phyloP scores from a whole-genome alignment of 106 monocot species.

The Vanilla planifolia region DNA sequence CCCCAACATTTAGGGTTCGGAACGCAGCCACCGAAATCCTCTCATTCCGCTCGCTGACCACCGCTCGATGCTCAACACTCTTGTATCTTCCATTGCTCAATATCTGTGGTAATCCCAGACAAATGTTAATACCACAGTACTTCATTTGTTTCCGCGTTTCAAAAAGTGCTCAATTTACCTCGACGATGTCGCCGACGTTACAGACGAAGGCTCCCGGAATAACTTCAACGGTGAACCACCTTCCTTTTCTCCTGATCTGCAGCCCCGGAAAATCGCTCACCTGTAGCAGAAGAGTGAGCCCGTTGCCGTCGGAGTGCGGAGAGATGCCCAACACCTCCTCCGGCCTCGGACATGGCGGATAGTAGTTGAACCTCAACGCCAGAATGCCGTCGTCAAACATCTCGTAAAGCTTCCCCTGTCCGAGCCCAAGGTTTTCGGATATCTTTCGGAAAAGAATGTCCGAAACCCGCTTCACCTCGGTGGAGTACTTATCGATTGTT shows the following conservation, averaged over 20 bases:
- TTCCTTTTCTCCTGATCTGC: slow-evolving; percentile 11
- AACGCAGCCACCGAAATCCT: slow-evolving; percentile 32
- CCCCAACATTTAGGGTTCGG: slow-evolving; percentile 4
- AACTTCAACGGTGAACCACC: slow-evolving; percentile 2
- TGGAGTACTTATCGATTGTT: not conserved
- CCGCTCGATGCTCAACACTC: slow-evolving; percentile 44
- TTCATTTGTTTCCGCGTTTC: too few relatives aligned
- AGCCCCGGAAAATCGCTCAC: slow-evolving; percentile 7
- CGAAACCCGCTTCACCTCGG: not conserved
- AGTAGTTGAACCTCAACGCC: slow-evolving; percentile 11
- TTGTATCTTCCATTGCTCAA: slow-evolving; percentile 32
- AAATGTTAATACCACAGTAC: not conserved
- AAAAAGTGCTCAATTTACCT: slow-evolving; percentile 5
- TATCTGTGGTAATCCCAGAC: slow-evolving; percentile 7
- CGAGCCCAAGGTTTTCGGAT: slow-evolving; percentile 1
- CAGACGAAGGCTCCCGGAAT: slow-evolving; percentile 3
- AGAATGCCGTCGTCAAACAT: not conserved
- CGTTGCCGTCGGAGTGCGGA: slow-evolving; percentile 6
- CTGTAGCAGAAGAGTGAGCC: slow-evolving; percentile 12
- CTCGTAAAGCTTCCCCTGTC: not conserved
- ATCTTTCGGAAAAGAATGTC: not conserved
- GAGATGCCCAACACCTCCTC: slow-evolving; percentile 10
- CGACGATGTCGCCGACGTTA: slow-evolving; percentile 9
- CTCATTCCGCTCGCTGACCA: slow-evolving; percentile 19
- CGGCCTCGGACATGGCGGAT: slow-evolving; percentile 5